These are phyloP conservation scores for Entoloma clypeatum DNA, from an alignment of 1,284 basidiomycete genomes.

Conservation along the genomic window DNA sequence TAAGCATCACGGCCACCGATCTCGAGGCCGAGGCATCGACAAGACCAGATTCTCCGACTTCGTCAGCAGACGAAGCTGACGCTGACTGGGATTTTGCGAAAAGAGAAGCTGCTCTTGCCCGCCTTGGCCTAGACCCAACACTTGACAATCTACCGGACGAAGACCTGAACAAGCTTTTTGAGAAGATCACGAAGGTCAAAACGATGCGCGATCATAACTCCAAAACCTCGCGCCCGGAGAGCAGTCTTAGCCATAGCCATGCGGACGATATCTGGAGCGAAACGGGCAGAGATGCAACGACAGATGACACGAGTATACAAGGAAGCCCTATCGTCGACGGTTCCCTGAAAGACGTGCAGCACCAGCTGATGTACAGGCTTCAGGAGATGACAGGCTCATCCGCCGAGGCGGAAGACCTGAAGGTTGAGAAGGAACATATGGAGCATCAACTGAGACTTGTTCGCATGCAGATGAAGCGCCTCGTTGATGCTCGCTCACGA, in stretches of 20 bases:
- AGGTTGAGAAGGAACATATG: conserved; percentile 88
- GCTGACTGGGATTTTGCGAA: conserved; percentile 95
- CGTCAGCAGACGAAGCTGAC: conserved; percentile 65
- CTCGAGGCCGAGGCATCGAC: conserved; percentile 55
- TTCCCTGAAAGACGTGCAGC: conserved; percentile 64
- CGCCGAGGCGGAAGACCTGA: conserved; percentile 77
- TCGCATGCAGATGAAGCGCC: conserved; percentile 77
- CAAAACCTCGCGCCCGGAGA: conserved; percentile 69
- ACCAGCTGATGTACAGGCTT: conserved; percentile 67
- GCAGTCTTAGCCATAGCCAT: conserved; percentile 77
- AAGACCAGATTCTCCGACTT: conserved; percentile 74
- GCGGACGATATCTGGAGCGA: conserved; percentile 87
- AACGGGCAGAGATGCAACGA: conserved; percentile 69
- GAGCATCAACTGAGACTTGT: conserved; percentile 81
- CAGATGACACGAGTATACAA: conserved; percentile 80
- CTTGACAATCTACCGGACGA: conserved; percentile 89
- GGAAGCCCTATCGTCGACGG: conserved; percentile 67
- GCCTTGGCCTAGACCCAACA: conserved; percentile 79
- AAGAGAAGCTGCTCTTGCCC: conserved; percentile 84
- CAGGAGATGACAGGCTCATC: conserved; percentile 68
- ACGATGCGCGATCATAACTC: conserved; percentile 76
- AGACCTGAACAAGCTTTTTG: conserved; percentile 90
- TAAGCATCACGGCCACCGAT: conserved; percentile 61
- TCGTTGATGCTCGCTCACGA: conserved; percentile 75
- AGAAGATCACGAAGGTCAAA: conserved; percentile 90